Percentiles rank a stretch among this genome's conserved stretches.
These are phyloP conservation scores for Saccharomyces hybrid DNA, from an alignment of 1,139 yeast genomes.

Conservation along the genomic window DNA sequence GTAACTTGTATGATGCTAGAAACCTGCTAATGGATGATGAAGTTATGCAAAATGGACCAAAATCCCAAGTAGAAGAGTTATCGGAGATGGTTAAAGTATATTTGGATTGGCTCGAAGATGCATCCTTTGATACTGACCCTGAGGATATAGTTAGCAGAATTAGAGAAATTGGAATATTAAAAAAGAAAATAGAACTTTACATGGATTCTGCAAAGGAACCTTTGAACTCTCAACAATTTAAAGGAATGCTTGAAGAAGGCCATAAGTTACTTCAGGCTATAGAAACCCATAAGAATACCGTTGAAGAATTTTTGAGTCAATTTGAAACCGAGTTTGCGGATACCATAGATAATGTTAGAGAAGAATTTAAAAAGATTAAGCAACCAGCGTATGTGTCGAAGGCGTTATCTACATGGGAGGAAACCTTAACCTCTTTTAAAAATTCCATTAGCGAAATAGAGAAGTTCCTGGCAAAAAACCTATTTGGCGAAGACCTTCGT, in stretches of 20 bases:
- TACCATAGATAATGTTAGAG: constrained; percentile 5
- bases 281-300: constrained; percentile 5
- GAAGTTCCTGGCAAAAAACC: constrained; percentile 7
- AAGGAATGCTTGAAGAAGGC: constrained; percentile 29
- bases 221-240: constrained; percentile 35
- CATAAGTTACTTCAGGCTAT: constrained; percentile 8
- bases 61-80: constrained; percentile 35
- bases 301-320: constrained; percentile 11
- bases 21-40: constrained; percentile 45
- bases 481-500: constrained; percentile 11
- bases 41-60: constrained; percentile 33
- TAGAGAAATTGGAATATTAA: constrained; percentile 27
- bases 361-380: constrained; percentile 8
- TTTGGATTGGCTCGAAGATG: constrained; percentile 77
- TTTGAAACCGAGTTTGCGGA: constrained; percentile 11
- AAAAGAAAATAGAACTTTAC: constrained; percentile 30
- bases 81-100: constrained; percentile 39
- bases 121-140: constrained; percentile 48
- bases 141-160: constrained; percentile 33
- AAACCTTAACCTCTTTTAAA: constrained; percentile 6
- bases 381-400: constrained; percentile 7
- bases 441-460: constrained; percentile 8
- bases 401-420: constrained; percentile 5
- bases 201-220: constrained; percentile 33
- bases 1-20: constrained; percentile 50